Evolutionary conservation across 768 basidiomycete genomes (phyloP), one percentile per base, ranked within the genome.

Genomic region (Mycena amicta): DNA sequence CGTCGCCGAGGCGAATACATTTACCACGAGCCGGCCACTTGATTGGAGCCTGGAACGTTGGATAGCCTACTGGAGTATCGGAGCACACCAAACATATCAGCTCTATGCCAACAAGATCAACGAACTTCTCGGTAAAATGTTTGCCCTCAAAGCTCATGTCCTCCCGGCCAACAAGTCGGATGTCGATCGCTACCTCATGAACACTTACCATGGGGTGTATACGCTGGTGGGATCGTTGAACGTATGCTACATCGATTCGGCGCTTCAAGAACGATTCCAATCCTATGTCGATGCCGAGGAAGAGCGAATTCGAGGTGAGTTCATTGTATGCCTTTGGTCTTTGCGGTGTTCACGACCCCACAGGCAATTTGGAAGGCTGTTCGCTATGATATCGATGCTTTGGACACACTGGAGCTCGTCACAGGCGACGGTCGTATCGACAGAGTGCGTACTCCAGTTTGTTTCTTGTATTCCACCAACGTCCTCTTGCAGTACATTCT

Each of bases 391-490:
- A 59, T 63, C 20, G 62, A 63, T 23, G 51, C 41, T 3, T 5
- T 43, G 2, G 57, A 47, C 15, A 63, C 62, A 3, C 30, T 63
- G 5, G 29, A 37, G 22, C 46, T 63, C 5, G 41, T 63, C 8
- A 63, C n/a, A n/a, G n/a, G n/a, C n/a, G 43, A 46, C 23, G 61
- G 61, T 28, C 53, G 61, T 15, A 63, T 63, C 5, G 61, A 63
- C 12, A 39, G 53, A 54, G 60, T 62, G n/a, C 3, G 56, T 51
- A 2, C n/a, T 41, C 25, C 23, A n/a, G n/a, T n/a, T n/a, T n/a
- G n/a, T n/a, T n/a, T n/a, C n/a, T n/a, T n/a, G n/a, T n/a, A n/a
- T n/a, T n/a, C n/a, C n/a, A n/a, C n/a, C n/a, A n/a, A n/a, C n/a
- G n/a, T n/a, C n/a, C n/a, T n/a, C n/a, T n/a, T 25, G 6, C 47